phyloP scores from a whole-genome alignment of 1,284 basidiomycete genomes.

The Tremellales sp. region DNA sequence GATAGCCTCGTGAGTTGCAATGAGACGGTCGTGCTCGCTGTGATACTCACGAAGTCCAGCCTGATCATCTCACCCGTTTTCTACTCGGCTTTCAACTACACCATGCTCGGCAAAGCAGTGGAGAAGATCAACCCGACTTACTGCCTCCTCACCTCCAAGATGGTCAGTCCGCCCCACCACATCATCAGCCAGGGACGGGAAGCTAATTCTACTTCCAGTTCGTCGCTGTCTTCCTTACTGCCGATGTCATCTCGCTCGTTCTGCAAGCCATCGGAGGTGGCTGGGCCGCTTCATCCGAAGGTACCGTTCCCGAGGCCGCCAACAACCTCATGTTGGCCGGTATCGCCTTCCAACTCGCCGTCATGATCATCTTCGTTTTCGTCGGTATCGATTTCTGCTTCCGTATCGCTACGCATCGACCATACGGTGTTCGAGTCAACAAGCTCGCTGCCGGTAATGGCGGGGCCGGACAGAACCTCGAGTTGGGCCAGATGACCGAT shows the following conservation, averaged over 20 bases:
- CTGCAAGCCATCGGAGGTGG: constrained; percentile 50
- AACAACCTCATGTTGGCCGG: constrained; percentile 46
- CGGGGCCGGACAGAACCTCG: neutral
- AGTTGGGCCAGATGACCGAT: neutral
- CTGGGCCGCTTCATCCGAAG: constrained; percentile 25
- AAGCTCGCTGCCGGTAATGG: neutral
- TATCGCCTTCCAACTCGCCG: constrained; percentile 44
- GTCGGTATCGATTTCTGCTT: constrained; percentile 36
- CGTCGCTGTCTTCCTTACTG: constrained; percentile 43
- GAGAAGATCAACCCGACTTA: constrained; percentile 36
- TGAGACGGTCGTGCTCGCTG: neutral
- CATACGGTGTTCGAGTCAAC: constrained; percentile 19
- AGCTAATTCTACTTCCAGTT: constrained; percentile 15
- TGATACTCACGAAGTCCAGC: too few species aligned
- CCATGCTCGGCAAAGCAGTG: constrained; percentile 43
- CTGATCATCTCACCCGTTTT: constrained; percentile 47
- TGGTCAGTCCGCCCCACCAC: constrained; percentile 7
- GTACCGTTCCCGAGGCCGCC: constrained; percentile 13
- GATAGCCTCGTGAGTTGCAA: constrained; percentile 34
- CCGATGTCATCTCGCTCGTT: constrained; percentile 46
- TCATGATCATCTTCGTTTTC: constrained; percentile 36
- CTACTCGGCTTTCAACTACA: constrained; percentile 42
- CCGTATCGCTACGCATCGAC: constrained; percentile 15
- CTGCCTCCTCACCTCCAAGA: constrained; percentile 36
- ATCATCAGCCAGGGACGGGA: neutral